Base-by-base conservation (phyloP, 1,284 basidiomycete genomes). In the Jaminaea rosea region DNA sequence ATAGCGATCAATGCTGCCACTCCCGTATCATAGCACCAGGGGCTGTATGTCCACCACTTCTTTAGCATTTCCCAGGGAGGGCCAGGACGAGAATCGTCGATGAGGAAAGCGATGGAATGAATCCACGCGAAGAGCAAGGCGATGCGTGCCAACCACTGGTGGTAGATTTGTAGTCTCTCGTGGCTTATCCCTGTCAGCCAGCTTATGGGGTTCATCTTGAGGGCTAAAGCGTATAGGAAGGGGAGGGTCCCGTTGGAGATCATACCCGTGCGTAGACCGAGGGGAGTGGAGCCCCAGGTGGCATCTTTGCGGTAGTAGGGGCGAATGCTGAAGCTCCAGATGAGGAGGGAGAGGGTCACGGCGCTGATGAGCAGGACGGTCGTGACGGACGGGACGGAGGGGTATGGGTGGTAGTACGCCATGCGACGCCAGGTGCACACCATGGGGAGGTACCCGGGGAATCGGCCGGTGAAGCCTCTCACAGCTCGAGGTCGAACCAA, bases 151-250 rank as follows among this genome's bases (percentile, higher is more conserved):
- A 63, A 45, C 54, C 61, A 69, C 45, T 69, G 67, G 45, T 73
- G 71, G 45, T 65, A 73, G 10, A 72, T 50, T 27, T 52, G 50
- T 13, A 72, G 55, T 9, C 55, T 53, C 47, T 69, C 66, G 24
- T 70, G 64, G 13, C 60, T 59, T 15, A 63, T 47, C 9, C 65
- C 69, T 0, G 68, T 65, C 7, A 72, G 46, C 4, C 64, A 29
- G 8, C 64, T 58, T 23, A 73, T 60, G 26, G 65, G 61, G 47
- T 72, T 73, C 50, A 70, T 55, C 50, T 72, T 72, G 24, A 56
- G 51, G 0, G 56, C 60, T 3, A 63, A 50, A 6, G 54, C 52
- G 34, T 63, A 65, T 42, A 68, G 54, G 54, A 70, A 69, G 1
- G 69, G 69, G 46, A 69, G 54, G n/a, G 69, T 46, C 3, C 62